These are phyloP conservation scores for Leccinellum albellum DNA, from an alignment of 768 basidiomycete genomes.

Conservation along the genomic window DNA sequence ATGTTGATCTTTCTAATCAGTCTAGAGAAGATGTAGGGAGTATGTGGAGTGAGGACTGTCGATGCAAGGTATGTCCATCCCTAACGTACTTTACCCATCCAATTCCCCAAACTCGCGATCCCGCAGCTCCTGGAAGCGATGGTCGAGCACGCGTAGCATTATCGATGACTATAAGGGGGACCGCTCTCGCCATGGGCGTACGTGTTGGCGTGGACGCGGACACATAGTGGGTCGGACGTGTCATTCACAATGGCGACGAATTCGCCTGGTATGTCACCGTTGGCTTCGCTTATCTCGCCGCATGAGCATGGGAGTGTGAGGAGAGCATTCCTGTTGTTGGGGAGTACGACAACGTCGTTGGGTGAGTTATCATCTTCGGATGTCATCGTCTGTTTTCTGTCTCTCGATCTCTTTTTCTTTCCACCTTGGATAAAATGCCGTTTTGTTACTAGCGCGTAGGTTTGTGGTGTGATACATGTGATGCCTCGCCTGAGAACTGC, in stretches of 20 bases:
- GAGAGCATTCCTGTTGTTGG: constrained; percentile 10
- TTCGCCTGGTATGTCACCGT: constrained; percentile 27
- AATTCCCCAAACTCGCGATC: not conserved
- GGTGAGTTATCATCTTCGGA: no score
- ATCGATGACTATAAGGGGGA: constrained; percentile 49
- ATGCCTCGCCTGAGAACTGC: no score
- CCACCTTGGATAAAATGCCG: not conserved
- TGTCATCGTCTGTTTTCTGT: no score
- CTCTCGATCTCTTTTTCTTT: not conserved
- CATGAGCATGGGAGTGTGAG: not conserved
- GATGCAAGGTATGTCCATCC: constrained; percentile 56
- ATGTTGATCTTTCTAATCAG: constrained; percentile 31
- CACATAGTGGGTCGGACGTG: constrained; percentile 17
- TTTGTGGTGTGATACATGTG: no score
- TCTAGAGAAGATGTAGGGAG: constrained; percentile 84
- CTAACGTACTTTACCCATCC: not conserved
- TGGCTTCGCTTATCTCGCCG: constrained; percentile 9
- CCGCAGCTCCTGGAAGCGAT: constrained; percentile 78
- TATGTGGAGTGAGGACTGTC: constrained; percentile 85
- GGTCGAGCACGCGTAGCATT: constrained; percentile 76
- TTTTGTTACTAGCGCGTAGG: not conserved
- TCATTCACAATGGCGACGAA: not conserved
- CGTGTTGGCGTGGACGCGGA: constrained; percentile 48
- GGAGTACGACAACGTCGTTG: not conserved
- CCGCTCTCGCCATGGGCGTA: constrained; percentile 53